Percentiles rank a stretch among this genome's conserved stretches.
Evolutionary conservation across 2,329 filamentous ascomycete species (phyloP).

Genomic region (Phyllosticta citrichinensis): DNA sequence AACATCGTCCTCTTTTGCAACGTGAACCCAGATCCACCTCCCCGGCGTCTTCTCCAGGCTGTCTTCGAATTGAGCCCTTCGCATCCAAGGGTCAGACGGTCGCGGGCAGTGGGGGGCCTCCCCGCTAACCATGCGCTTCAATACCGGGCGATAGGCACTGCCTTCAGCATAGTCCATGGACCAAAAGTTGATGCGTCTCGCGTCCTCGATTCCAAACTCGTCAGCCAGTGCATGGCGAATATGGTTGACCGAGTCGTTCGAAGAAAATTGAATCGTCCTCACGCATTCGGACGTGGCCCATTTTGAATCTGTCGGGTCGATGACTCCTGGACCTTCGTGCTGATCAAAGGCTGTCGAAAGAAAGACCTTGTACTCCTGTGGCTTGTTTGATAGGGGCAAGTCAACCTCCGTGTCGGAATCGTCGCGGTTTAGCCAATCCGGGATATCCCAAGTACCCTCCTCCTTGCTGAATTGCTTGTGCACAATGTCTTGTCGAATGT

Average conservation of each 20-base stretch:
- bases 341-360: constrained; percentile 23
- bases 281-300: constrained; percentile 8
- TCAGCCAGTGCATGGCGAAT: background rate
- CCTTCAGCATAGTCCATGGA: constrained; percentile 24
- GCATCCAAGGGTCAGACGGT: background rate
- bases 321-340: constrained; percentile 27
- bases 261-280: background rate
- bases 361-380: constrained; percentile 22
- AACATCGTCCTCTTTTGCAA: constrained; percentile 17
- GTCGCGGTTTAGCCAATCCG: constrained; percentile 25
- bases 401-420: constrained; percentile 11
- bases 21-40: constrained; percentile 23
- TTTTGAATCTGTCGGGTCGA: constrained; percentile 24
- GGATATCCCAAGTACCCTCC: constrained; percentile 37
- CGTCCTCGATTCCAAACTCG: constrained; percentile 22
- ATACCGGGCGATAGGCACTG: constrained; percentile 19
- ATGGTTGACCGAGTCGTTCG: constrained; percentile 1
- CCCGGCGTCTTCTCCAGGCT: constrained; percentile 12
- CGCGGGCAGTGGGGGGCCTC: background rate
- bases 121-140: background rate
- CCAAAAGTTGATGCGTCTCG: constrained; percentile 32
- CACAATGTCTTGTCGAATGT: constrained; percentile 42
- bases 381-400: background rate
- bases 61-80: constrained; percentile 4
- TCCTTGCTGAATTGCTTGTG: constrained; percentile 29